Evolutionary conservation across 140 eudicot species (phyloP).

Genomic region (Stevia rebaudiana): DNA sequence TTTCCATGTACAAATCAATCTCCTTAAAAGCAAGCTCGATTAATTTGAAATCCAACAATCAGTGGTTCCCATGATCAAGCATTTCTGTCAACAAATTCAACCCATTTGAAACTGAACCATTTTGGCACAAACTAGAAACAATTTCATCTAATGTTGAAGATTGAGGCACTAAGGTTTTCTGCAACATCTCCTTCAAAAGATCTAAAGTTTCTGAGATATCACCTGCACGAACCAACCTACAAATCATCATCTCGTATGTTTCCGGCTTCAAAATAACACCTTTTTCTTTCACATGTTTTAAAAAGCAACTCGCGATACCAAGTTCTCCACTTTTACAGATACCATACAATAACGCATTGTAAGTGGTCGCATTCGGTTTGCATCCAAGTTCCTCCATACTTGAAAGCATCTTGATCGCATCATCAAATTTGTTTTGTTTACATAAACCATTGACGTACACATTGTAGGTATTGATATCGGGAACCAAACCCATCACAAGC

Average conservation of each 20-base stretch:
- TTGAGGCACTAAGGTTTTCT: slow-evolving; percentile 16
- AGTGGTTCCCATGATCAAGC: slow-evolving; percentile 44
- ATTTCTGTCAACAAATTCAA: slow-evolving; percentile 28
- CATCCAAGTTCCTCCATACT: slow-evolving; percentile 67
- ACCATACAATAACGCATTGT: slow-evolving; percentile 34
- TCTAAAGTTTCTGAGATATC: slow-evolving; percentile 39
- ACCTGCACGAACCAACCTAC: slow-evolving; percentile 29
- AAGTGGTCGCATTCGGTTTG: slow-evolving; percentile 42
- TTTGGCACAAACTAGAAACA: slow-evolving; percentile 28
- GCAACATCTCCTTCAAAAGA: slow-evolving; percentile 43
- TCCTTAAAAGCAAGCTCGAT: slow-evolving; percentile 8
- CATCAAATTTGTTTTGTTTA: slow-evolving; percentile 51
- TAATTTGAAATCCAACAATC: slow-evolving; percentile 22
- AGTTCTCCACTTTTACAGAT: slow-evolving; percentile 40
- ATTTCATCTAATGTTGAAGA: slow-evolving; percentile 36
- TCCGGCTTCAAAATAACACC: slow-evolving; percentile 27
- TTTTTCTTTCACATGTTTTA: slow-evolving; percentile 35
- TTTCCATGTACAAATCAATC: slow-evolving; percentile 9
- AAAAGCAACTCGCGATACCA: slow-evolving; percentile 27
- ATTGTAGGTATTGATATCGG: slow-evolving; percentile 60
- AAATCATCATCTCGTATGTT: slow-evolving; percentile 34
- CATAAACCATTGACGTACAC: slow-evolving; percentile 54
- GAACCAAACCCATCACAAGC: slow-evolving; percentile 79
- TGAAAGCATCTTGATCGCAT: slow-evolving; percentile 44
- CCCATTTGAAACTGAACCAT: slow-evolving; percentile 30